Conservation (phyloP, 2,329 filamentous ascomycete genomes). For the Sporothrix luriei region DNA sequence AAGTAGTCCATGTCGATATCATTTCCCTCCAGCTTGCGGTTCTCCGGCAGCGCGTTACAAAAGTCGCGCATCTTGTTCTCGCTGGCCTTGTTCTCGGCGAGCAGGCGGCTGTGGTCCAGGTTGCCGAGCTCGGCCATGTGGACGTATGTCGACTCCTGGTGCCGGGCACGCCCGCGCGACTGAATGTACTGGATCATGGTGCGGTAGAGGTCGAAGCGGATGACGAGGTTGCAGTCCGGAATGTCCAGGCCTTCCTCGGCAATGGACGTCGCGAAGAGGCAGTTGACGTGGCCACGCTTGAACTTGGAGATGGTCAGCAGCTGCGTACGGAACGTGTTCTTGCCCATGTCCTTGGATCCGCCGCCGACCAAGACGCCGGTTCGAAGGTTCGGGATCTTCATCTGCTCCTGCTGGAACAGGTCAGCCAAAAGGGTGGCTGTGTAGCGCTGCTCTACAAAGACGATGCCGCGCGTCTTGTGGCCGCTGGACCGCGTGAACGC, state of each 20-base stretch:
- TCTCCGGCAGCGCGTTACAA: constrained; percentile 71
- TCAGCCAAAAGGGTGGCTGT: constrained; percentile 74
- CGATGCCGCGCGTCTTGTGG: constrained; percentile 67
- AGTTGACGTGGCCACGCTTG: constrained; percentile 61
- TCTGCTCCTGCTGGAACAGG: constrained; percentile 60
- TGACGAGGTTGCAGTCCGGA: constrained; percentile 66
- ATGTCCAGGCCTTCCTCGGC: constrained; percentile 70
- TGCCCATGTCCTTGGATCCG: constrained; percentile 32
- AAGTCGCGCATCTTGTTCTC: constrained; percentile 71
- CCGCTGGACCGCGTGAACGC: constrained; percentile 63
- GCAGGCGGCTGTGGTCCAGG: constrained; percentile 56
- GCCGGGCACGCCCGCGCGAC: constrained; percentile 82
- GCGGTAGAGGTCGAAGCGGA: constrained; percentile 81
- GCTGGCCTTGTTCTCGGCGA: constrained; percentile 62
- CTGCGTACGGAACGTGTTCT: constrained; percentile 59
- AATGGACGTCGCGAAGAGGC: constrained; percentile 67
- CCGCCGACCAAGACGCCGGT: constrained; percentile 58
- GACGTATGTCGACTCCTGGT: constrained; percentile 74
- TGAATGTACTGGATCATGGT: constrained; percentile 96
- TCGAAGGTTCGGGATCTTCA: constrained; percentile 61
- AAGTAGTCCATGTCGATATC: constrained; percentile 60
- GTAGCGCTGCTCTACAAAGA: constrained; percentile 80
- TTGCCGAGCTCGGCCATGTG: constrained; percentile 81
- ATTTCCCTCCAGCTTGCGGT: constrained; percentile 67
- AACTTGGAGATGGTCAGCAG: constrained; percentile 70